These are phyloP conservation scores for Lactifluus volemus DNA, from an alignment of 768 basidiomycete species.

Conservation along the genomic window DNA sequence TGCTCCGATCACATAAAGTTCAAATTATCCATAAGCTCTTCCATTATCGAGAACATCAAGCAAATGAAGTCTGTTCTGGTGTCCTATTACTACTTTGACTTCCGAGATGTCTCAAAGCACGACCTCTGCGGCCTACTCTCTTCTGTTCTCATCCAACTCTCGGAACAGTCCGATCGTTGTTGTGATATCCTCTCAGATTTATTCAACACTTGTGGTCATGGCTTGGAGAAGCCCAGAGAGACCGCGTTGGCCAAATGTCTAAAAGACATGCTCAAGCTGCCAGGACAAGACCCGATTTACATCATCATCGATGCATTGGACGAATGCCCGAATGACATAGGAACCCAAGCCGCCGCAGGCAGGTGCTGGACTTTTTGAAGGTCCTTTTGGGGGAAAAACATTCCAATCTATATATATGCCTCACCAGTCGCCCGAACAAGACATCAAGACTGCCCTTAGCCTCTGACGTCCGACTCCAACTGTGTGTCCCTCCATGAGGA, in stretches of 20 bases:
- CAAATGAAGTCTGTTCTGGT: neutral
- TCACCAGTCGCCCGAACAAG: conserved; percentile 7
- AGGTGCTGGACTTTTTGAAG: neutral
- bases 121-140: neutral
- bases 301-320: neutral
- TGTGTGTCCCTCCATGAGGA: conserved; percentile 1
- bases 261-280: neutral
- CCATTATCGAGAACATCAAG: neutral
- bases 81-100: neutral
- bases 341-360: neutral
- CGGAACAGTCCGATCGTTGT: neutral
- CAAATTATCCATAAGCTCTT: neutral
- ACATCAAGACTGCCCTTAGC: neutral
- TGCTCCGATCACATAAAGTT: neutral
- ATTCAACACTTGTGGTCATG: neutral
- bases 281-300: neutral
- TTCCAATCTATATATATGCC: neutral
- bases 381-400: neutral
- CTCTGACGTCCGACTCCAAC: neutral
- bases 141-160: neutral
- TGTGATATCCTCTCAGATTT: neutral
- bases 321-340: neutral
- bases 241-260: neutral
- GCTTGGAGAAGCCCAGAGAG: neutral
- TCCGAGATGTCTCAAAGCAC: neutral